These are phyloP conservation scores for Ceratocystis ficicola DNA, from an alignment of 2,329 filamentous ascomycete species.

Conservation along the genomic window DNA sequence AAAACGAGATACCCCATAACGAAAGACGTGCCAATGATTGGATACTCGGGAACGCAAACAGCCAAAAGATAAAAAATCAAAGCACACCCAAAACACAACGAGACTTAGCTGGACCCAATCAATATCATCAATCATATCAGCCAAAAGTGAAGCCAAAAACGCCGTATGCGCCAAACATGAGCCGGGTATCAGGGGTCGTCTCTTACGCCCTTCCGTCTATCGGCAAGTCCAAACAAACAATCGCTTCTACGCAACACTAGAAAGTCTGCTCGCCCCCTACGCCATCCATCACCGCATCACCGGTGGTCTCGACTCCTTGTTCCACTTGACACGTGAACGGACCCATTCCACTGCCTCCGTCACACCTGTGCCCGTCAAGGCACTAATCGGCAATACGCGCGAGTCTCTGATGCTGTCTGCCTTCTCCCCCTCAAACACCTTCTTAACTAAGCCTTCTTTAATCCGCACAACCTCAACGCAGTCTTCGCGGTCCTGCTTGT, in stretches of 20 bases:
- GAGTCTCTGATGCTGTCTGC: slow-evolving; percentile 77
- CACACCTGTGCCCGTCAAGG: slow-evolving; percentile 77
- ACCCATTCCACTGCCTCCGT: slow-evolving; percentile 96
- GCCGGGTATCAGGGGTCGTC: neutral
- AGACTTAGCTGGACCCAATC: slow-evolving; percentile 7
- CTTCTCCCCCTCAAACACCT: slow-evolving; percentile 90
- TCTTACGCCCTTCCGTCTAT: neutral
- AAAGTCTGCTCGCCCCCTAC: slow-evolving; percentile 12
- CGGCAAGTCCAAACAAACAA: slow-evolving; percentile 6
- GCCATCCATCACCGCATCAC: slow-evolving; percentile 63
- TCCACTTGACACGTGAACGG: slow-evolving; percentile 84
- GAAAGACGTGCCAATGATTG: slow-evolving; percentile 2
- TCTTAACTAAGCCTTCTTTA: slow-evolving; percentile 90
- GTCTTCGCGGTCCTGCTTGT: slow-evolving; percentile 96
- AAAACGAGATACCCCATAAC: slow-evolving; percentile 21
- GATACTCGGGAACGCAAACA: slow-evolving; percentile 4
- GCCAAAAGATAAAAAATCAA: neutral
- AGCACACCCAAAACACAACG: neutral
- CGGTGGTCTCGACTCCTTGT: slow-evolving; percentile 82
- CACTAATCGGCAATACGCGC: slow-evolving; percentile 79
- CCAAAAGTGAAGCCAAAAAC: neutral
- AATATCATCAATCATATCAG: slow-evolving; percentile 12
- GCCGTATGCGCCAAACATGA: slow-evolving; percentile 4
- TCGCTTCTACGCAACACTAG: neutral
- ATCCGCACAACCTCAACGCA: slow-evolving; percentile 95